Evolutionary conservation across 768 basidiomycete genomes (phyloP), one percentile per base, ranked within the genome.

Genomic region (Crepidotus variabilis): DNA sequence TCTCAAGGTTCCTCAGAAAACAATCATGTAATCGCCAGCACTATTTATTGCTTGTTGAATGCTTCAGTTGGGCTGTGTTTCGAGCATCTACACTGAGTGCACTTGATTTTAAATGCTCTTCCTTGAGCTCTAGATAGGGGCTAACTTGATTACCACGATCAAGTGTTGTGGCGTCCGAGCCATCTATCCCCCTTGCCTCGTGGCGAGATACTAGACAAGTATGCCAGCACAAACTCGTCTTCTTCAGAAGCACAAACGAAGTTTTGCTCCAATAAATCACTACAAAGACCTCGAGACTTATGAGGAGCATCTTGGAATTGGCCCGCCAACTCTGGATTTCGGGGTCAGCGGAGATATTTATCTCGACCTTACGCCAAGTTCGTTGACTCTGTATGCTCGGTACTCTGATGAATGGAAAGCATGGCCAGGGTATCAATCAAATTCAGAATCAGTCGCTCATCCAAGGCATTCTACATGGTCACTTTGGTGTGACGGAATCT

Each of bases 301-400:
- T 20, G 18, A 16, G 14, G 39, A 43, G 11, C 39, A 43, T 23
- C 52, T 33, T 24, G 61, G 61, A 20, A 11, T 45, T 24, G 58
- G 61, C 14, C 16, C 10, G 24, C 62, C 62, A 21, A 21, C 46
- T 5, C 16, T 18, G 6, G 39, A 50, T 2, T 47, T 55, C 18
- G 62, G 62, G 18, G 18, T 24, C 13, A 11, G 22, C 3, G 61
- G 61, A 9, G 61, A 62, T 21, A 50, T 59, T 9, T 62, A 59
- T 24, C 21, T 62, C 14, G 58, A 62, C 36, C 33, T 59, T 23
- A 57, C 55, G 48, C 55, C 55, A 32, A 50, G 47, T 14, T 21
- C 50, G 2, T 32, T 53, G 9, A 21, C 21, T 22, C 54, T 62
- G 1, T 55, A 62, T 55, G 60, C 57, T 11, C 54, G 57, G n/a